Conservation (phyloP, 805 yeast genomes). For the Barnettozyma pratensis region DNA sequence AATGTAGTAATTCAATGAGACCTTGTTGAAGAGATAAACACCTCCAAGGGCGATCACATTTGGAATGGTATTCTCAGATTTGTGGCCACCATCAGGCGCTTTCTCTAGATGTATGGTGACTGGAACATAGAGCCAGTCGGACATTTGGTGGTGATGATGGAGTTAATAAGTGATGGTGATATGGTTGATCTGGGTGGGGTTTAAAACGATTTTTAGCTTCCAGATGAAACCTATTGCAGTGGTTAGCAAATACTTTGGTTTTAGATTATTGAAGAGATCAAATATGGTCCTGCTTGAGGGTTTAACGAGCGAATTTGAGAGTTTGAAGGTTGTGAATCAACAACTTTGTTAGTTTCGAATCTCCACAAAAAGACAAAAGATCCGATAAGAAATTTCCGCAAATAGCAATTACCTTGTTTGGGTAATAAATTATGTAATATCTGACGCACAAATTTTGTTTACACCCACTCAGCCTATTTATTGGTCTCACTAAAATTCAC, state of each 20-base stretch:
- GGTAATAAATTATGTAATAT: neutral
- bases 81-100: neutral
- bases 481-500: too few species aligned
- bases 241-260: neutral
- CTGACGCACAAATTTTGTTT: too few species aligned
- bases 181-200: neutral
- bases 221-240: neutral
- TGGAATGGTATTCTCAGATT: neutral
- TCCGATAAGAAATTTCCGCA: neutral
- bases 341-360: neutral
- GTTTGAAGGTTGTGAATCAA: too few species aligned
- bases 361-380: constrained; percentile 1
- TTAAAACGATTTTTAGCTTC: neutral
- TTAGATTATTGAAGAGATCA: too few species aligned
- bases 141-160: constrained; percentile 1
- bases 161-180: neutral
- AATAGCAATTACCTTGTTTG: neutral
- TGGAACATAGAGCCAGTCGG: constrained; percentile 22
- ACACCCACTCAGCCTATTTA: too few species aligned
- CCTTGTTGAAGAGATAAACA: constrained; percentile 13
- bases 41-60: constrained; percentile 20
- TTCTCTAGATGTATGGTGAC: constrained; percentile 21
- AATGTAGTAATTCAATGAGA: constrained; percentile 12
- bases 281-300: too few species aligned
- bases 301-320: too few species aligned